Evolutionary conservation across 331 rosid species (phyloP), one percentile per base, ranked within the genome.

Genomic region (Stylosanthes scabra): DNA sequence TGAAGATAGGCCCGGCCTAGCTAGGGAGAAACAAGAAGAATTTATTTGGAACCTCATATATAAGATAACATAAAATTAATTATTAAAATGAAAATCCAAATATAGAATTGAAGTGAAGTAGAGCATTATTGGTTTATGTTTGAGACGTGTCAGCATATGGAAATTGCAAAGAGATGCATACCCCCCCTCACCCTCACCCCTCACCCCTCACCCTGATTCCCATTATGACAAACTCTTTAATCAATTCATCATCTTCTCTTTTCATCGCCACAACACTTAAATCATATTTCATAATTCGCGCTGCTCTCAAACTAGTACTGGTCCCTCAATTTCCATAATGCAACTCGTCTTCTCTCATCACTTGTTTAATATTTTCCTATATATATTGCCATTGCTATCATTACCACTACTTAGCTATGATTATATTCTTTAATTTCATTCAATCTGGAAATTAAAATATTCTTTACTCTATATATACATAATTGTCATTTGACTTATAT

Each of bases 61-160:
- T n/a, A n/a, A n/a, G n/a, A n/a, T n/a, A n/a, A n/a, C n/a, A n/a
- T n/a, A n/a, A n/a, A n/a, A n/a, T n/a, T n/a, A n/a, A n/a, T n/a
- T n/a, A n/a, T n/a, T n/a, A n/a, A n/a, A n/a, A n/a, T n/a, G n/a
- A n/a, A n/a, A n/a, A n/a, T n/a, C n/a, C n/a, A n/a, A n/a, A n/a
- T n/a, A n/a, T n/a, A n/a, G n/a, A n/a, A n/a, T n/a, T n/a, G n/a
- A n/a, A n/a, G n/a, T n/a, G n/a, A n/a, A n/a, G n/a, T n/a, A n/a
- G n/a, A n/a, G n/a, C n/a, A n/a, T n/a, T n/a, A n/a, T n/a, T n/a
- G n/a, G 37, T 31, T 31, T 31, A 31, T 31, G 37, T 31, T 57
- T 15, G 51, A 66, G 73, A 66, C 15, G 79, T 64, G 79, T 65
- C 58, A 55, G n/a, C n/a, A n/a, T n/a, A n/a, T n/a, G n/a, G n/a